A percentile compares a stretch with the other conserved stretches of the same genome.
phyloP scores from a whole-genome alignment of 2,329 filamentous ascomycete genomes.

The Coniochaeta sp. region DNA sequence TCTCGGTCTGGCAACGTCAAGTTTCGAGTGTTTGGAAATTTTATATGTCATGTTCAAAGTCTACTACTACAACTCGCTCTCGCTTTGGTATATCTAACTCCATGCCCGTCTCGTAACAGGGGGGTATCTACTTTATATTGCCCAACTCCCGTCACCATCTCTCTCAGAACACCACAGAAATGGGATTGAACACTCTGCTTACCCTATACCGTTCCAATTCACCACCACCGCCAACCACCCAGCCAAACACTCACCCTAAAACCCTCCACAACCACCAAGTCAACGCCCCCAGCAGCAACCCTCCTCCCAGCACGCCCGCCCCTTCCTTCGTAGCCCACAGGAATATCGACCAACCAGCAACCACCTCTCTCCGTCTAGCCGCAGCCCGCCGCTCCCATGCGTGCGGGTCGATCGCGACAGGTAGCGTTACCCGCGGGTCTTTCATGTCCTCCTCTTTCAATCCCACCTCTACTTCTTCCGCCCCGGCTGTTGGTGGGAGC shows the following conservation, averaged over 20 bases:
- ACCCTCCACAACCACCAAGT: constrained; percentile 33
- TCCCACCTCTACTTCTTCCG: neutral
- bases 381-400: constrained; percentile 44
- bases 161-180: too few species aligned
- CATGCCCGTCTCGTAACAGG: too few species aligned
- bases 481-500: constrained; percentile 27
- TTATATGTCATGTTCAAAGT: too few species aligned
- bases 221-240: constrained; percentile 6
- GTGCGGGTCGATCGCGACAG: constrained; percentile 45
- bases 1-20: too few species aligned
- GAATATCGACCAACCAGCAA: constrained; percentile 48
- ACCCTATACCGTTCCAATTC: neutral
- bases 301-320: constrained; percentile 36
- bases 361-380: constrained; percentile 36
- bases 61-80: too few species aligned
- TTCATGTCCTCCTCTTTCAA: constrained; percentile 6
- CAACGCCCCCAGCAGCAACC: constrained; percentile 33
- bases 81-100: too few species aligned
- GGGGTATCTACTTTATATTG: too few species aligned
- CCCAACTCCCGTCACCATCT: too few species aligned
- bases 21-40: too few species aligned
- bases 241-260: constrained; percentile 15
- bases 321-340: constrained; percentile 47
- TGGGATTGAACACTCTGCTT: too few species aligned
- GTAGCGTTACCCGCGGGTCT: constrained; percentile 39